These are phyloP conservation scores for Sugiyamaella marilandica DNA, from an alignment of 805 yeast genomes.

Conservation along the genomic window DNA sequence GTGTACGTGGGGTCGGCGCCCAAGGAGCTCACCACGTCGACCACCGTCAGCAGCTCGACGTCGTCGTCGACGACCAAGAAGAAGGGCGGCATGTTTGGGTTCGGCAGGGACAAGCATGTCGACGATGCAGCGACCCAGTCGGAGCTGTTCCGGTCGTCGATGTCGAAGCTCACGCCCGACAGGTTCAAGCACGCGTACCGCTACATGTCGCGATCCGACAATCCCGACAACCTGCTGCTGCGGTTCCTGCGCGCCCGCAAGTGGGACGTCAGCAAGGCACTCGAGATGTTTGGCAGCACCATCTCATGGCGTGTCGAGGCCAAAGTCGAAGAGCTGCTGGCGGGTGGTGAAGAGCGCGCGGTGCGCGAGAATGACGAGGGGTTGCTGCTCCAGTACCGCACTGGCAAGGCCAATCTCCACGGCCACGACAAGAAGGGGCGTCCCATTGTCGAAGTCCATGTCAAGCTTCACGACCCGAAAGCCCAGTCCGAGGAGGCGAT, in stretches of 20 bases:
- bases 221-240: constrained; percentile 72
- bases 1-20: constrained; percentile 27
- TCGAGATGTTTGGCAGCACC: constrained; percentile 68
- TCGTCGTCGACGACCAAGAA: constrained; percentile 25
- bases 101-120: constrained; percentile 14
- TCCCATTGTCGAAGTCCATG: constrained; percentile 79
- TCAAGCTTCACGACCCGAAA: constrained; percentile 64
- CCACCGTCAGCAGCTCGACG: constrained; percentile 14
- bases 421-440: constrained; percentile 71
- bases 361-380: constrained; percentile 44
- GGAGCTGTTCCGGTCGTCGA: constrained; percentile 40
- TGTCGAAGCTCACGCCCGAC: constrained; percentile 49
- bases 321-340: constrained; percentile 56
- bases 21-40: constrained; percentile 18
- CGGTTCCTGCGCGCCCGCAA: constrained; percentile 84
- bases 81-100: constrained; percentile 30
- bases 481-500: constrained; percentile 68
- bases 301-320: constrained; percentile 69
- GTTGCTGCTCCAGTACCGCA: constrained; percentile 47
- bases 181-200: constrained; percentile 50
- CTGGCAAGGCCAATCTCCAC: constrained; percentile 66
- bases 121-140: constrained; percentile 12
- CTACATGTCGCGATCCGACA: constrained; percentile 65
- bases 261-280: constrained; percentile 65
- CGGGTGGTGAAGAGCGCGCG: constrained; percentile 66